These are phyloP conservation scores for Hypoxylon rickii DNA, from an alignment of 495 filamentous ascomycete species.

Conservation along the genomic window DNA sequence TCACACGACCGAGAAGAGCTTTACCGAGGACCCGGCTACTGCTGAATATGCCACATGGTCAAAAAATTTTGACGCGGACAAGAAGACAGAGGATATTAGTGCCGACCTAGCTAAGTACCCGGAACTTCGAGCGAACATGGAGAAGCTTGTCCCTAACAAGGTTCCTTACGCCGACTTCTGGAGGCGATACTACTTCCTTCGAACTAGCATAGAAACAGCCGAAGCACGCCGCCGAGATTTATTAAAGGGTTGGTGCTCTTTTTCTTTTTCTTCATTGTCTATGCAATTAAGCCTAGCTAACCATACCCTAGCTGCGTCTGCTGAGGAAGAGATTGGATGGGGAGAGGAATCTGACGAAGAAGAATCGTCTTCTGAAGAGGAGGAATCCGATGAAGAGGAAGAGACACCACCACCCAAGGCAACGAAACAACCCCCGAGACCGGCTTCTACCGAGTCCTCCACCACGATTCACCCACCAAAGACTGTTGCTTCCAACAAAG, in stretches of 20 bases:
- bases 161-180: constrained; percentile 91
- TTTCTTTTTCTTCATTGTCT: constrained; percentile 9
- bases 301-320: constrained; percentile 57
- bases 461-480: constrained; percentile 56
- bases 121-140: constrained; percentile 89
- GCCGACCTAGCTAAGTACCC: constrained; percentile 84
- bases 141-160: constrained; percentile 88
- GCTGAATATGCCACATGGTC: constrained; percentile 76
- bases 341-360: constrained; percentile 49
- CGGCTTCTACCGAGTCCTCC: constrained; percentile 55
- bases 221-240: constrained; percentile 89
- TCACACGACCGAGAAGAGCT: constrained; percentile 82
- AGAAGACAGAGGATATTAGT: constrained; percentile 83
- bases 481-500: constrained; percentile 14
- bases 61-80: constrained; percentile 76
- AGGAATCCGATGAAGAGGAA: constrained; percentile 34
- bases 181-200: constrained; percentile 93
- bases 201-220: constrained; percentile 93
- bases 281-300: constrained; percentile 37
- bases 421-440: constrained; percentile 37
- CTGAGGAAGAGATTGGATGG: constrained; percentile 82
- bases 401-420: constrained; percentile 37
- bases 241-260: constrained; percentile 72
- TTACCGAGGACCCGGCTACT: constrained; percentile 78
- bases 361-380: constrained; percentile 29